Conservation (phyloP, 176 grass and related monocot genomes). For the Dendrocalamus sinicus region DNA sequence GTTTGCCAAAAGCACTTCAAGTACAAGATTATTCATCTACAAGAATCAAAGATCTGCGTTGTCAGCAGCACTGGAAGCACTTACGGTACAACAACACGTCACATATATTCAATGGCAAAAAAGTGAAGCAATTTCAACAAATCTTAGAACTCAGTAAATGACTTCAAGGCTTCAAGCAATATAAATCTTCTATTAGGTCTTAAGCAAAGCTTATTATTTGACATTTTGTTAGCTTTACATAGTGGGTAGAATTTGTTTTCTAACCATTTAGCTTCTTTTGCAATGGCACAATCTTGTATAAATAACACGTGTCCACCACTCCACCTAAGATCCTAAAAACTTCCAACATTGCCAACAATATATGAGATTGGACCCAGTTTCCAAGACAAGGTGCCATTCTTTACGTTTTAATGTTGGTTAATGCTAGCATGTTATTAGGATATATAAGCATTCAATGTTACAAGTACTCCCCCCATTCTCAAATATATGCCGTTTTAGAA, state of each 20-base stretch:
- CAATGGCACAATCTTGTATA: background rate
- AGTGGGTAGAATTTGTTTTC: background rate
- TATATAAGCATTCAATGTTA: conserved; percentile 1
- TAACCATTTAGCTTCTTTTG: background rate
- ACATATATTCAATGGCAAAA: background rate
- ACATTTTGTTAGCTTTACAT: background rate
- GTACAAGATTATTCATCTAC: conserved; percentile 82
- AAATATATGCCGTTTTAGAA: too few species aligned
- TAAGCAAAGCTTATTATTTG: conserved; percentile 1
- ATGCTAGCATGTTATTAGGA: conserved; percentile 15
- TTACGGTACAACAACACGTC: conserved; percentile 5
- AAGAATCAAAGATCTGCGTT: conserved; percentile 41
- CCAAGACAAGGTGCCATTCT: background rate
- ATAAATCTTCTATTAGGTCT: background rate
- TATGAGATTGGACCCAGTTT: background rate
- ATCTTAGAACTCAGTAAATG: background rate
- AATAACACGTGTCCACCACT: background rate
- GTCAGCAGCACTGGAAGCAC: conserved; percentile 41
- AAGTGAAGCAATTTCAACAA: background rate
- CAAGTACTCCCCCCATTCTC: background rate
- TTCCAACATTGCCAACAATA: conserved; percentile 11
- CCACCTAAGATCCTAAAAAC: background rate
- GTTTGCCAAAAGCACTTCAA: conserved; percentile 90
- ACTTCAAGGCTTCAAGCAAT: background rate
- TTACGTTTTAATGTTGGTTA: conserved; percentile 22